Conservation (phyloP, 345 rosid genomes). For the Stellera chamaejasme region DNA sequence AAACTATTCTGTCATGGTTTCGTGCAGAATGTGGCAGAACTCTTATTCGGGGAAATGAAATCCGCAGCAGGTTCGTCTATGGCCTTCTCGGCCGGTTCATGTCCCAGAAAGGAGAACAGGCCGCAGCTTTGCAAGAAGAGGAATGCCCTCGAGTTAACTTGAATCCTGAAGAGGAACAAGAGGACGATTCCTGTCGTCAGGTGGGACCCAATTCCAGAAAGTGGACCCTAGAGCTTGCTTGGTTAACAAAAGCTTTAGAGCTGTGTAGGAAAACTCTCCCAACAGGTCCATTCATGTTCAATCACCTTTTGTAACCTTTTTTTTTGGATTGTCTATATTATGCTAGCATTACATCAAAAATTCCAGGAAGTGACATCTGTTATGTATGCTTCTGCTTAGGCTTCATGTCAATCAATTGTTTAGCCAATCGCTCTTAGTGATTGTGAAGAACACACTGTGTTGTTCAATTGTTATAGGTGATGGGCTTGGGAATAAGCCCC, state of each 20-base stretch:
- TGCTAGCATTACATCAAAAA: neutral
- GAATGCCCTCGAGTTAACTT: slow-evolving; percentile 20
- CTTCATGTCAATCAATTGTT: neutral
- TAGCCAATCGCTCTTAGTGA: slow-evolving; percentile 1
- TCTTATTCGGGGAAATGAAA: slow-evolving; percentile 26
- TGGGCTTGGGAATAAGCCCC: slow-evolving; percentile 35
- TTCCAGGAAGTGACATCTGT: neutral
- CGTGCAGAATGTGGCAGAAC: slow-evolving; percentile 23
- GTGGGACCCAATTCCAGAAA: slow-evolving; percentile 41
- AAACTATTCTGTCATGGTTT: neutral
- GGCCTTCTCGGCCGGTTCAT: slow-evolving; percentile 36
- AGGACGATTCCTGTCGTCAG: slow-evolving; percentile 13
- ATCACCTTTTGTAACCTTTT: slow-evolving; percentile 4
- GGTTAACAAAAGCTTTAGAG: slow-evolving; percentile 75
- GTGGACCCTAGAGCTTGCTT: slow-evolving; percentile 67
- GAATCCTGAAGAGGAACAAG: slow-evolving; percentile 20
- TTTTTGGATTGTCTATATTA: neutral
- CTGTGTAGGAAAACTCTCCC: slow-evolving; percentile 71
- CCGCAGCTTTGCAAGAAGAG: slow-evolving; percentile 15
- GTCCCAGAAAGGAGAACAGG: slow-evolving; percentile 30
- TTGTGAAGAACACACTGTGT: slow-evolving; percentile 7
- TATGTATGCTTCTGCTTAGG: neutral
- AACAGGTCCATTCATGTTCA: slow-evolving; percentile 40
- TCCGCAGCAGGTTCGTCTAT: slow-evolving; percentile 26
- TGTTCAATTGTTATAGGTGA: slow-evolving; percentile 29